Evolutionary conservation across 192 early-diverging fungal genomes (phyloP), one percentile per base, ranked within the genome.

Genomic region (Obelidium mucronatum): DNA sequence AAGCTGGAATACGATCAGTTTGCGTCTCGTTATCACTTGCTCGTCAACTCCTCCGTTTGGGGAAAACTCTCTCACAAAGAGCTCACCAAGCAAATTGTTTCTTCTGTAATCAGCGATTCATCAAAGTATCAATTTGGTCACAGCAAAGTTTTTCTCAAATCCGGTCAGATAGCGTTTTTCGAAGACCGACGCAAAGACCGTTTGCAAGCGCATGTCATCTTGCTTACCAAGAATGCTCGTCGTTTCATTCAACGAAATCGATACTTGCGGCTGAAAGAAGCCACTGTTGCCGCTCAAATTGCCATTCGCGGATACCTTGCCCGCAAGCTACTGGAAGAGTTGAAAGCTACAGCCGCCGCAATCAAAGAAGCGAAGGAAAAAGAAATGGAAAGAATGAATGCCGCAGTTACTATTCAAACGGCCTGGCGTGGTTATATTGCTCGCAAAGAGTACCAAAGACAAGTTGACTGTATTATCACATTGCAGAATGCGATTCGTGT

Each of bases 141-240:
- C 31, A 94, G 94, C 11, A 98, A 99, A 83, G 93, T 99, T 51
- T 99, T 99, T 85, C 97, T 99, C 93, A 91, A 97, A 31, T 93
- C 96, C 39, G 98, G 98, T 67, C 93, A 95, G 82, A 75, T 94
- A 61, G 94, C 94, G 19, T 92, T 87, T 77, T 80, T 96, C 67
- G 97, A 99, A 79, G 96, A 96, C 80, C 85, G 95, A 63, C 92
- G 97, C 37, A 87, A 93, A 13, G 94, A 96, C 74, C 86, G 94
- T 30, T 85, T 93, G 65, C 90, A 90, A 30, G 80, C 82, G 17
- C 91, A 92, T 37, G 95, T 94, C 31, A 88, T 93, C 3, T 56
- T 95, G 52, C 90, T 96, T 71, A 94, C 97, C 82, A 94, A 96
- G 82, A 93, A 95, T 75, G 89, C 92, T 72, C 89, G 92, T 19